Evolutionary conservation across 2,329 filamentous ascomycete species (phyloP).

Genomic region (Anisogramma anomala): DNA sequence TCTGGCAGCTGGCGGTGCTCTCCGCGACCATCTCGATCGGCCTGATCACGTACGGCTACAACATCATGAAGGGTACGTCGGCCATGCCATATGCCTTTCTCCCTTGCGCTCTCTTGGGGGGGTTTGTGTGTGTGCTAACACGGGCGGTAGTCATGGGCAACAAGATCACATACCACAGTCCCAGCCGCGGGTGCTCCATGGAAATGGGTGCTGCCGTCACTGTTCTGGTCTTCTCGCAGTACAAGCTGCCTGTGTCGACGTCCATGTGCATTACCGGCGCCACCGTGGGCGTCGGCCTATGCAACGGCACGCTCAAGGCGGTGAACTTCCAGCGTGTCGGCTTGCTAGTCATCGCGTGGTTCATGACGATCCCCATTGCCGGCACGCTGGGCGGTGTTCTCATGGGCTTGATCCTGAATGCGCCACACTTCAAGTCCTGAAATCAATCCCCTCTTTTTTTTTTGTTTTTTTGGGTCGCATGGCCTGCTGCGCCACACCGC

Average conservation of each 20-base stretch:
- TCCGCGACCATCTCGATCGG: conserved; percentile 52
- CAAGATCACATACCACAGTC: conserved; percentile 61
- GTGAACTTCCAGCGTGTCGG: conserved; percentile 67
- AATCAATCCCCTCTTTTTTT: background rate
- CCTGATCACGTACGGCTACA: conserved; percentile 66
- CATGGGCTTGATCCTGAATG: conserved; percentile 42
- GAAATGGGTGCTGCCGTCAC: conserved; percentile 71
- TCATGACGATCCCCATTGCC: conserved; percentile 52
- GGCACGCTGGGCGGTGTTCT: conserved; percentile 42
- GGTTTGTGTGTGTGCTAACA: conserved; percentile 12
- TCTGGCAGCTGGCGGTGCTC: conserved; percentile 68
- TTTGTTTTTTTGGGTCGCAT: background rate
- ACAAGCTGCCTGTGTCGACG: conserved; percentile 63
- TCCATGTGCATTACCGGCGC: conserved; percentile 73
- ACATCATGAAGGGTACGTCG: conserved; percentile 65
- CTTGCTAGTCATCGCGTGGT: conserved; percentile 56
- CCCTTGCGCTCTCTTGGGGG: background rate
- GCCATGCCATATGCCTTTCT: background rate
- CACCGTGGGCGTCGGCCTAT: conserved; percentile 66
- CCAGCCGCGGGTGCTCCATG: conserved; percentile 53
- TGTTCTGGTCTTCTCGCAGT: conserved; percentile 65
- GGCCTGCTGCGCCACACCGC: too few species aligned
- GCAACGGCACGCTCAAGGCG: conserved; percentile 59
- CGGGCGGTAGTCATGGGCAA: conserved; percentile 57
- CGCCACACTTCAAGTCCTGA: conserved; percentile 38